Evolutionary conservation across 2,329 filamentous ascomycete genomes (phyloP).

Genomic region (Hypoxylon sp.): DNA sequence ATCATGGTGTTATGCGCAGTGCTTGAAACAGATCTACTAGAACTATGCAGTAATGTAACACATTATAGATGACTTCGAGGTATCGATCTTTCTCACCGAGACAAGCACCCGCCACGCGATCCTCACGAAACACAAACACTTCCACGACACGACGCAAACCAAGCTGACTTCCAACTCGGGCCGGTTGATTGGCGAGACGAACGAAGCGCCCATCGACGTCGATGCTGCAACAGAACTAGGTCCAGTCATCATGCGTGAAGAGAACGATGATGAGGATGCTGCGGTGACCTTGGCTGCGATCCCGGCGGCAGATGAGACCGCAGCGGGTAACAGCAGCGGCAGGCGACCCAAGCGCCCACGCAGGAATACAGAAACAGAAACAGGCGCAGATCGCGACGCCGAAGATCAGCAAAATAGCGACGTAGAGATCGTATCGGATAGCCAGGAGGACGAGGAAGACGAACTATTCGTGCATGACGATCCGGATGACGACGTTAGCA

Average conservation of each 20-base stretch:
- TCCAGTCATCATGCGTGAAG: constrained; percentile 65
- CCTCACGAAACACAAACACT: constrained; percentile 86
- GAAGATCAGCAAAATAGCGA: constrained; percentile 51
- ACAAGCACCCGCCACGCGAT: constrained; percentile 87
- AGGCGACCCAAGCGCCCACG: constrained; percentile 53
- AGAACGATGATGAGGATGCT: constrained; percentile 71
- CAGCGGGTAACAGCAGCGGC: constrained; percentile 48
- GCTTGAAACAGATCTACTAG: constrained; percentile 36
- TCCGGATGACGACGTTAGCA: constrained; percentile 58
- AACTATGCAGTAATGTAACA: constrained; percentile 46
- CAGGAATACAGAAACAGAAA: constrained; percentile 50
- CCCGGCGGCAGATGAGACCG: constrained; percentile 59
- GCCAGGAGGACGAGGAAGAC: constrained; percentile 55
- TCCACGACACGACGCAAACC: constrained; percentile 70
- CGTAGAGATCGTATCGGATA: constrained; percentile 58
- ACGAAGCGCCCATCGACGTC: constrained; percentile 68
- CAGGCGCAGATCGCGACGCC: constrained; percentile 46
- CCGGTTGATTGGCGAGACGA: constrained; percentile 71
- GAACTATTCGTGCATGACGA: constrained; percentile 52
- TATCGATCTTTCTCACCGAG: constrained; percentile 93
- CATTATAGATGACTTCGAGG: constrained; percentile 88
- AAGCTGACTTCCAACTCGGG: constrained; percentile 73
- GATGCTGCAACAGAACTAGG: constrained; percentile 58
- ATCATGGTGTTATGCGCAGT: constrained; percentile 36
- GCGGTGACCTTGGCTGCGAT: constrained; percentile 70